These are phyloP conservation scores for Cryphonectria japonica DNA, from an alignment of 2,329 filamentous ascomycete genomes.

Conservation along the genomic window DNA sequence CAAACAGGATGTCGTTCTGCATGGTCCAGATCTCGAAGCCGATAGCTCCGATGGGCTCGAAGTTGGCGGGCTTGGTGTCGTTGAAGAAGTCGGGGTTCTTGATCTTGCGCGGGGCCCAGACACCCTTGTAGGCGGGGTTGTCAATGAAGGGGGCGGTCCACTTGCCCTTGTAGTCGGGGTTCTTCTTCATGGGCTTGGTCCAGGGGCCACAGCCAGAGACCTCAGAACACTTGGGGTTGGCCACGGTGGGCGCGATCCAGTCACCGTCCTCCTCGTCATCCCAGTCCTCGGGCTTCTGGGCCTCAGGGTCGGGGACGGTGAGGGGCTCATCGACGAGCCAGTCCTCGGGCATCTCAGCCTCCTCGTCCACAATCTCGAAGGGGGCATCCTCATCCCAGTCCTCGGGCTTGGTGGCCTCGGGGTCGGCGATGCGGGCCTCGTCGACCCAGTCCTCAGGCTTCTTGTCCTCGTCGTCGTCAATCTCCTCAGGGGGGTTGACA, in stretches of 20 bases:
- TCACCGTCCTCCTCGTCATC: conserved; percentile 99
- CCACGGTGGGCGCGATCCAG: conserved; percentile 86
- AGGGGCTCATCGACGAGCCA: conserved; percentile 91
- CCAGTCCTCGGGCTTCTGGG: conserved; percentile 98
- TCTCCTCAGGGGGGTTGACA: conserved; percentile 95
- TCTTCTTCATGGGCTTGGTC: conserved; percentile 89
- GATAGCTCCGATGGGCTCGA: conserved; percentile 98
- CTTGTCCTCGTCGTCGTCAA: conserved; percentile 88
- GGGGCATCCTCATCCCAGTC: conserved; percentile 99
- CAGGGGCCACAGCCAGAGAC: conserved; percentile 92
- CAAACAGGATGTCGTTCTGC: conserved; percentile 97
- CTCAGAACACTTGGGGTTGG: conserved; percentile 96
- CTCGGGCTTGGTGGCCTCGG: conserved; percentile 92
- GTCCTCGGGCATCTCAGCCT: conserved; percentile 88
- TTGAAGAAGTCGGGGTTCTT: conserved; percentile 95
- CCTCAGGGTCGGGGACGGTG: conserved; percentile 87
- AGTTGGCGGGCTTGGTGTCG: conserved; percentile 95
- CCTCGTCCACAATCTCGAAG: conserved; percentile 93
- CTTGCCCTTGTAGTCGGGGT: conserved; percentile 98
- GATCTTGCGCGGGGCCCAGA: conserved; percentile 94
- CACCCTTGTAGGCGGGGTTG: conserved; percentile 97
- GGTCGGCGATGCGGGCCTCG: conserved; percentile 86
- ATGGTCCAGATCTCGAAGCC: conserved; percentile 99
- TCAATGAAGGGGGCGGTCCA: conserved; percentile 92
- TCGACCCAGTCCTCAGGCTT: conserved; percentile 98